Percentiles rank a stretch among this genome's conserved stretches.
Evolutionary conservation across 176 grass and related monocot species (phyloP).

Genomic region (Themeda triandra): DNA sequence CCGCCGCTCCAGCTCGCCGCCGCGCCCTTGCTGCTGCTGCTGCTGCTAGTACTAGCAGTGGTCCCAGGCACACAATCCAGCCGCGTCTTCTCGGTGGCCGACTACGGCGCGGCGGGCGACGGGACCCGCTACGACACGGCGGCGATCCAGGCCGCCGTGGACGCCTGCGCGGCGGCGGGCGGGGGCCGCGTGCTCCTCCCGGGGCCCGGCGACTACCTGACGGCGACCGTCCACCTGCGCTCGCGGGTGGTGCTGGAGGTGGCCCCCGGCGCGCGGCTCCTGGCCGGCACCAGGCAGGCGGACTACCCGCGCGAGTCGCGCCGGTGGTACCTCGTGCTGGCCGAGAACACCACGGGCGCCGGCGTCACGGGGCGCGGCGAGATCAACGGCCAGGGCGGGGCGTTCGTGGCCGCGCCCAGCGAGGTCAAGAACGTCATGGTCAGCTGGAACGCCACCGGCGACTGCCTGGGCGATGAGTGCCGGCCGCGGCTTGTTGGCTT

Average conservation of each 20-base stretch:
- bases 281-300: conserved; percentile 66
- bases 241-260: conserved; percentile 71
- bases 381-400: conserved; percentile 86
- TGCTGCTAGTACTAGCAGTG: background rate
- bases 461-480: conserved; percentile 75
- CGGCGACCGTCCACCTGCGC: conserved; percentile 72
- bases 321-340: conserved; percentile 86
- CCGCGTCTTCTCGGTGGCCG: conserved; percentile 59
- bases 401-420: conserved; percentile 63
- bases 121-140: conserved; percentile 63
- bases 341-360: conserved; percentile 68
- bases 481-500: conserved; percentile 87
- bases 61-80: background rate
- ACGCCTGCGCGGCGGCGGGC: conserved; percentile 52
- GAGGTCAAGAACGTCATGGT: conserved; percentile 90
- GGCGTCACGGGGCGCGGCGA: conserved; percentile 83
- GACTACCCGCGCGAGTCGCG: conserved; percentile 67
- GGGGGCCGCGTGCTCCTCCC: conserved; percentile 69
- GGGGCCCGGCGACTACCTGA: conserved; percentile 71
- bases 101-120: conserved; percentile 72
- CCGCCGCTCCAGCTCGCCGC: background rate
- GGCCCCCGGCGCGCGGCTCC: conserved; percentile 59
- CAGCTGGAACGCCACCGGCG: conserved; percentile 89
- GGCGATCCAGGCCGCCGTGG: conserved; percentile 71
- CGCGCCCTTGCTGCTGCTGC: background rate